A percentile compares a stretch with the other conserved stretches of the same genome.
phyloP scores from a whole-genome alignment of 202 grass and related monocot genomes.

The Panicum hallii region DNA sequence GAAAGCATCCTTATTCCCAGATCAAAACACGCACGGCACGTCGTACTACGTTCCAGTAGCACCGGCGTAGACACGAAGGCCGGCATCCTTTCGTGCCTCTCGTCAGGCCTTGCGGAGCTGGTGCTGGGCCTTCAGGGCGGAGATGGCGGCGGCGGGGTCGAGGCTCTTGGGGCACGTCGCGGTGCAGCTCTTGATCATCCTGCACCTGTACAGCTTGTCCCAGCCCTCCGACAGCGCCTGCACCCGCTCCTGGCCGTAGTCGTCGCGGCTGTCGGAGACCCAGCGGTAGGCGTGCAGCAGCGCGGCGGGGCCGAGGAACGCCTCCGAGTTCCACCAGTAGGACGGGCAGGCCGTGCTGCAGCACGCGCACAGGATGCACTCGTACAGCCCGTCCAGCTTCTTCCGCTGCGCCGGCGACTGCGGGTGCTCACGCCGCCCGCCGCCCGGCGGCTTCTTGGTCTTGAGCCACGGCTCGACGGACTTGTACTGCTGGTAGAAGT shows the following conservation, averaged over 20 bases:
- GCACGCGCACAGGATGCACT: conserved; percentile 84
- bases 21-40: background rate
- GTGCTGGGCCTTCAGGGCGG: conserved; percentile 59
- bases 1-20: background rate
- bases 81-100: background rate
- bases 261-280: conserved; percentile 71
- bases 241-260: conserved; percentile 60
- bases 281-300: conserved; percentile 71
- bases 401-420: conserved; percentile 60
- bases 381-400: conserved; percentile 80
- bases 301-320: conserved; percentile 65
- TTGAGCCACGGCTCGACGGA: conserved; percentile 42
- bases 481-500: conserved; percentile 89
- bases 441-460: conserved; percentile 38
- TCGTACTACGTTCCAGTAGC: background rate
- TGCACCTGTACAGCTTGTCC: conserved; percentile 65
- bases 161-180: conserved; percentile 79
- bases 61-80: background rate
- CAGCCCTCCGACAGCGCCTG: conserved; percentile 68
- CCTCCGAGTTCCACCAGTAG: conserved; percentile 88
- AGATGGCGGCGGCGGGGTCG: conserved; percentile 63
- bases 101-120: conserved; percentile 47
- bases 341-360: conserved; percentile 77
- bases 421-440: conserved; percentile 44
- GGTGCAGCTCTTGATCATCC: conserved; percentile 82